Evolutionary conservation across 495 filamentous ascomycete genomes (phyloP).

Genomic region (Neurospora hispaniola): DNA sequence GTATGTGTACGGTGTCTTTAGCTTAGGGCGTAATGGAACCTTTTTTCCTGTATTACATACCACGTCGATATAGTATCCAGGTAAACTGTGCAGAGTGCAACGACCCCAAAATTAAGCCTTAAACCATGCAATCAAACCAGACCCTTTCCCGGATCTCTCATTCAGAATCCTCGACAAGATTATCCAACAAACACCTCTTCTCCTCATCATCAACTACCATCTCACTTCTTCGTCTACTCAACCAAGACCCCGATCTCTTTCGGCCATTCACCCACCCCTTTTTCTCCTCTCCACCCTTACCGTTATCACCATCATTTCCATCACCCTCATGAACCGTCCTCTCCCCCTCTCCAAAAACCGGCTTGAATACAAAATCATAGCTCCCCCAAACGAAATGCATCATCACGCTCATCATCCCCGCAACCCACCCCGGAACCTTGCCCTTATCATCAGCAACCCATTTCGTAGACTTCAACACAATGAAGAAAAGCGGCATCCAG

Average conservation of each 20-base stretch:
- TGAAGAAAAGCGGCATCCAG: conserved; percentile 49
- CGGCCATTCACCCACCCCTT: not conserved
- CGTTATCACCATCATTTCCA: not conserved
- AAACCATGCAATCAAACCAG: not conserved
- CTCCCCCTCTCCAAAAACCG: conserved; percentile 81
- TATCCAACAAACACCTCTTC: conserved; percentile 12
- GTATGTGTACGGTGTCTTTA: not conserved
- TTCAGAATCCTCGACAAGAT: not conserved
- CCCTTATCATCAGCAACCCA: conserved; percentile 48
- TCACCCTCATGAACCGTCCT: conserved; percentile 41
- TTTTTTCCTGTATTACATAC: not conserved
- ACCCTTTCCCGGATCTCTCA: not conserved
- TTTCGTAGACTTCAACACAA: conserved; percentile 33
- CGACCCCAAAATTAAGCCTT: not conserved
- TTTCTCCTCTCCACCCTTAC: not conserved
- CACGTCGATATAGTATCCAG: not conserved
- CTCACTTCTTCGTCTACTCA: not conserved
- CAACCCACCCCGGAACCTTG: conserved; percentile 55
- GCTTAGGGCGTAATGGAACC: not conserved
- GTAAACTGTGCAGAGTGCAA: not conserved
- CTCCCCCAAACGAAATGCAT: conserved; percentile 53
- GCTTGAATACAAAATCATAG: conserved; percentile 62
- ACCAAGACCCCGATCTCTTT: not conserved
- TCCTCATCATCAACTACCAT: conserved; percentile 14
- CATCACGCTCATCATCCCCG: conserved; percentile 31